Base-by-base conservation (phyloP, 2,329 filamentous ascomycete genomes). In the Karstenula rhodostoma region DNA sequence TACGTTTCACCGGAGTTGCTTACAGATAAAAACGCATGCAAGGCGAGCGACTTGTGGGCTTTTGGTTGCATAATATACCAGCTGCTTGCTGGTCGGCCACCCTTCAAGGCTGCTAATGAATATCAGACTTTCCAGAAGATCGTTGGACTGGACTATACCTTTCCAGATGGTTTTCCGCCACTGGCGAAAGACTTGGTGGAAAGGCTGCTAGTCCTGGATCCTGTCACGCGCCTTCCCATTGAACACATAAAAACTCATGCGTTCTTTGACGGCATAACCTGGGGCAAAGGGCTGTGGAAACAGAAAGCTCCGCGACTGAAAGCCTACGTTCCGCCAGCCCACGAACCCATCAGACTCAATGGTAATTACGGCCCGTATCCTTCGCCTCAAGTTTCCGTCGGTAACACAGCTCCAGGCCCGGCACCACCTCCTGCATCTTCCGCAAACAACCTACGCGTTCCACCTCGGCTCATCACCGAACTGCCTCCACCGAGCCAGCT, bases 121-220 rank as follows among this genome's bases (percentile, higher is more conserved):
- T 99, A 98, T 72, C 85, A 95, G 74, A 99, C 95, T 0, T 99
- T 99, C 74, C 95, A 99, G 77, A 99, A 98, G 79, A 99, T 99
- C 73, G 92, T 99, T 56, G 90, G 87, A 33, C 84, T 99, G 46
- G 94, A 99, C 57, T 99, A 98, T 75, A 90, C 94, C 48, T 99
- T 98, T 66, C 95, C 95, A 0, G 80, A 87, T 29, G 93, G 93
- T 1, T 99, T 99, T 69, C 95, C 95, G 1, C 83, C 89, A 5
- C 87, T 93, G 1, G 95, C 95, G 22, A 89, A 89, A 61, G 95
- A 99, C 77, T 83, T 99, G 17, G 90, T 99, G 1, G 94, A 98
- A 77, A 87, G 95, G 63, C 87, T 96, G 47, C 83, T 99, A 15
- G 94, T 99, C 1, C 82, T 97, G 40, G 95, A 99, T 68, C 95